These are phyloP conservation scores for Rhodotorula diobovata DNA, from an alignment of 768 basidiomycete species.

Conservation along the genomic window DNA sequence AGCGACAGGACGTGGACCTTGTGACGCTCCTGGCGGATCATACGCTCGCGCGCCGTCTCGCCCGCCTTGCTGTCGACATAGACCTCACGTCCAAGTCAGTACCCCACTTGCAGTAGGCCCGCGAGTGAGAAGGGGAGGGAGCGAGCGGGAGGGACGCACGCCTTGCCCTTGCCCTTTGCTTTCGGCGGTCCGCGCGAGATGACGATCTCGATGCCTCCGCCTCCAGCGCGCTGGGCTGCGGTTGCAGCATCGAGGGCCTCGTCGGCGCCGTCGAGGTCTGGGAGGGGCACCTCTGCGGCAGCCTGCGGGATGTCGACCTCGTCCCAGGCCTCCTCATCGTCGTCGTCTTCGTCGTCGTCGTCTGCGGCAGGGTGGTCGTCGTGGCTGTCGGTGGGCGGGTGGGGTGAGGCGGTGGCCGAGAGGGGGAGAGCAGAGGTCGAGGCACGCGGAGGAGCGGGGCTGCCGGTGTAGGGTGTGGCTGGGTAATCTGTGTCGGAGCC, in stretches of 20 bases:
- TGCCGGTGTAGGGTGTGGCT: neutral
- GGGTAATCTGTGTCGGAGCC: constrained; percentile 1
- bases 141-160: constrained; percentile 19
- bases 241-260: constrained; percentile 8
- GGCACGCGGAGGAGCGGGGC: neutral
- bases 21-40: constrained; percentile 72
- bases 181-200: constrained; percentile 48
- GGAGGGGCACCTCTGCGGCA: constrained; percentile 5
- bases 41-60: constrained; percentile 54
- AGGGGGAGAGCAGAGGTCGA: neutral
- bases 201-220: constrained; percentile 61
- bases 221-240: neutral
- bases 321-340: constrained; percentile 39
- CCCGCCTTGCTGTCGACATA: constrained; percentile 10
- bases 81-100: neutral
- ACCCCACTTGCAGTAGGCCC: neutral
- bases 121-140: too few relatives aligned
- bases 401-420: neutral
- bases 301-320: constrained; percentile 35
- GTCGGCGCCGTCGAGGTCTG: constrained; percentile 8
- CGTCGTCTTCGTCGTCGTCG: constrained; percentile 5
- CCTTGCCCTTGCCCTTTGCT: constrained; percentile 48
- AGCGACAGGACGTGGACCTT: constrained; percentile 83
- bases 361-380: neutral
- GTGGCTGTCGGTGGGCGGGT: neutral